Base-by-base conservation (phyloP, 2,329 filamentous ascomycete species). In the Metarhizium brunneum region DNA sequence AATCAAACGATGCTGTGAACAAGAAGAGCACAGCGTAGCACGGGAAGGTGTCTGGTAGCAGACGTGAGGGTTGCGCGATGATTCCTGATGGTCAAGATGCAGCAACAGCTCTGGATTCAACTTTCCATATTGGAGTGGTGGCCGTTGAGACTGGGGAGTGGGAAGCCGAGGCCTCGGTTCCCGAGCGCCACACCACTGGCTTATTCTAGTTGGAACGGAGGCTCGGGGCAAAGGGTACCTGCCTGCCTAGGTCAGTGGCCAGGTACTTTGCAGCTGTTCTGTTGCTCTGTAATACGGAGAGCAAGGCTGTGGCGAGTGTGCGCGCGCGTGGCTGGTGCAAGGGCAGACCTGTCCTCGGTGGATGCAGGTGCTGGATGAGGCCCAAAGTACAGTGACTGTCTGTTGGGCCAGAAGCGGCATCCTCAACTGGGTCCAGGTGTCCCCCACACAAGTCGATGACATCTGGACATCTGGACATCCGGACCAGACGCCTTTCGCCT, bases 151-250 rank as follows among this genome's bases (percentile, higher is more conserved):
- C 14, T 53, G 40, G 53, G 45, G 50, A 4, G 5, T 40, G 38
- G 18, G 42, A 10, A 55, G 50, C 53, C 53, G 50, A 53, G 20
- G 56, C 50, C 56, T 57, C 56, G 56, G 56, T 53, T 53, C 53
- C 53, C 53, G 50, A 47, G 18, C 50, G 14, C 20, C 51, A 50
- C 48, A 47, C 43, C 43, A 47, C 18, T 7, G 43, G 43, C 6
- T 25, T n/a, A 25, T 18, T 25, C 20, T 25, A 25, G 20, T 25
- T 25, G 45, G 45, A 48, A 16, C 45, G 20, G 45, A 48, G 45
- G 3, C 45, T 30, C 13, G 45, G 20, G 20, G 45, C 25, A 48
- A 20, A 48, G 45, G 45, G 45, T 48, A 48, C 45, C 20, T 48
- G 10, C 4, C 14, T 29, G 6, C 16, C 25, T 48, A 13, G 45